Conservation (phyloP, 768 basidiomycete species). For the Pleurotus djamor region DNA sequence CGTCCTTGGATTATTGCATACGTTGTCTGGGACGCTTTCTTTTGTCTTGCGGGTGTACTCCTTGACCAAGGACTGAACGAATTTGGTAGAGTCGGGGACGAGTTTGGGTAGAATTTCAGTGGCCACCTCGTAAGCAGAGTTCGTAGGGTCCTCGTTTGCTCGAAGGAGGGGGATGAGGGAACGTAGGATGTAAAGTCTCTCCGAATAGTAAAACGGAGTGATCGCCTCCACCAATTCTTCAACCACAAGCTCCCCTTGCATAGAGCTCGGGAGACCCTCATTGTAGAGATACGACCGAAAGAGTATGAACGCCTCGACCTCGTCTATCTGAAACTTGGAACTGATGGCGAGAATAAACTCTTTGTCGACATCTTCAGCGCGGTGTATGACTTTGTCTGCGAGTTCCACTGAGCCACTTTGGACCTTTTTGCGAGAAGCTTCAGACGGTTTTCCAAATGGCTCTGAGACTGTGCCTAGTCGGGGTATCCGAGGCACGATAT, state of each 20-base stretch:
- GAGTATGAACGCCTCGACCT: conserved; percentile 74
- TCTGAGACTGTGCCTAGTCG: conserved; percentile 56
- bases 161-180: conserved; percentile 75
- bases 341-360: conserved; percentile 73
- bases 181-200: conserved; percentile 70
- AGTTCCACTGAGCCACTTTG: conserved; percentile 68
- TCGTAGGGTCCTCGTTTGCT: conserved; percentile 55
- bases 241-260: conserved; percentile 42
- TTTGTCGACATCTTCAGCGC: conserved; percentile 69
- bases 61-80: conserved; percentile 55
- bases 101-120: conserved; percentile 53
- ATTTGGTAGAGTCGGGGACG: conserved; percentile 62
- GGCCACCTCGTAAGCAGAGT: conserved; percentile 55
- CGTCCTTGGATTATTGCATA: conserved; percentile 49
- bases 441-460: conserved; percentile 70
- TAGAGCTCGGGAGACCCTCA: conserved; percentile 57
- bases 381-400: conserved; percentile 59
- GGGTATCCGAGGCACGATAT: conserved; percentile 52
- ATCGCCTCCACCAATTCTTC: conserved; percentile 68
- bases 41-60: conserved; percentile 60
- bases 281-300: conserved; percentile 79
- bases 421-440: conserved; percentile 63
- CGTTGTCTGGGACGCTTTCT: conserved; percentile 41
- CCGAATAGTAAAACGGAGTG: conserved; percentile 80
- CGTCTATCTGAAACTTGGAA: conserved; percentile 70